phyloP scores from a whole-genome alignment of 2,329 filamentous ascomycete genomes.

The Claviceps pazoutovae region DNA sequence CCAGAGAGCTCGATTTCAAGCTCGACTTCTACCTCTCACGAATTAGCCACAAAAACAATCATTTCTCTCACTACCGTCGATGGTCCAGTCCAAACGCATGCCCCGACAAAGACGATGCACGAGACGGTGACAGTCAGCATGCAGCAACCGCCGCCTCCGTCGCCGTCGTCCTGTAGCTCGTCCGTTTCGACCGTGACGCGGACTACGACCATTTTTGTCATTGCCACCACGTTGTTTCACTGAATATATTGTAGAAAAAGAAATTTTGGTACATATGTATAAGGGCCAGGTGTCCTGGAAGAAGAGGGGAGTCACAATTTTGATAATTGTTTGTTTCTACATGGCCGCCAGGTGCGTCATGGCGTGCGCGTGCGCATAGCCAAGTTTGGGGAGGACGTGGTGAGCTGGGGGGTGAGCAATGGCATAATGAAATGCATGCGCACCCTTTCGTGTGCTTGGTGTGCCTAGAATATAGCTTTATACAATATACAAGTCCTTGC shows the following conservation, averaged over 20 bases:
- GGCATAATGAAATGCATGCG: neutral
- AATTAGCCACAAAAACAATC: neutral
- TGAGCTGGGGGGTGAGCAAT: neutral
- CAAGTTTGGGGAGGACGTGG: neutral
- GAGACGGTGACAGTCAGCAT: neutral
- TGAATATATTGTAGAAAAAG: constrained; percentile 9
- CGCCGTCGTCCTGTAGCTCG: constrained; percentile 2
- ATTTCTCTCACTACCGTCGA: neutral
- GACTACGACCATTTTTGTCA: constrained; percentile 11
- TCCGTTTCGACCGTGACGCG: constrained; percentile 8
- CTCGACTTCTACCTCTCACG: neutral
- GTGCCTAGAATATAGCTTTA: constrained; percentile 1
- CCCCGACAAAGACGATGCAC: neutral
- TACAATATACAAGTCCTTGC: neutral
- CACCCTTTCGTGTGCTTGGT: neutral
- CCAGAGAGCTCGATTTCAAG: neutral
- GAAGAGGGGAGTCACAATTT: neutral
- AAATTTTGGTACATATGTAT: constrained; percentile 9
- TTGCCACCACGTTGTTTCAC: constrained; percentile 5
- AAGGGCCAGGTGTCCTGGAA: neutral
- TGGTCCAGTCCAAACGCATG: neutral
- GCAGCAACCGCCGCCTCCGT: neutral
- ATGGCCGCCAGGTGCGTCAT: neutral
- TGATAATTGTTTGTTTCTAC: constrained; percentile 1
- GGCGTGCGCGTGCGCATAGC: neutral